A percentile compares a stretch with the other conserved stretches of the same genome.
Evolutionary conservation across 257 asterid species (phyloP).

Genomic region (Solanum pinnatisectum): DNA sequence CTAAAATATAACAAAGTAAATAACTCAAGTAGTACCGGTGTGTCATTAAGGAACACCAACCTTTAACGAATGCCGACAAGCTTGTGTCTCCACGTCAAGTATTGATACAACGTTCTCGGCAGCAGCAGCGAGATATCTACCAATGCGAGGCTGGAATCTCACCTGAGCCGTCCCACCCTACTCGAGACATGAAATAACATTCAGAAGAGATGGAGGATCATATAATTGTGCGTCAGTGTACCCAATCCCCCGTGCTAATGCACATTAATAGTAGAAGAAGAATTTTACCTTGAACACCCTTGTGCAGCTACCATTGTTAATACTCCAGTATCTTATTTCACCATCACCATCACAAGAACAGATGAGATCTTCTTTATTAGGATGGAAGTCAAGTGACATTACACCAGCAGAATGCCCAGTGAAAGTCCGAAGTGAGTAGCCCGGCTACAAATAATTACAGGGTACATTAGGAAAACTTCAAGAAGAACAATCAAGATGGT

Average conservation of each 20-base stretch:
- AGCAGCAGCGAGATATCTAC: constrained; percentile 92
- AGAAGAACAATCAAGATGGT: not conserved
- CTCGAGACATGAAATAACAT: constrained; percentile 8
- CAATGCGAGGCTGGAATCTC: constrained; percentile 89
- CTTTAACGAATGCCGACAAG: constrained; percentile 75
- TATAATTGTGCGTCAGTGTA: not conserved
- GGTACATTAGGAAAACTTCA: not conserved
- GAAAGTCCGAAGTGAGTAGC: constrained; percentile 71
- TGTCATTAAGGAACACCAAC: constrained; percentile 19
- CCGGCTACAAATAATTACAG: constrained; percentile 39
- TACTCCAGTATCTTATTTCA: constrained; percentile 91
- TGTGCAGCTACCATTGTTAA: constrained; percentile 58
- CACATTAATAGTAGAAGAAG: not conserved
- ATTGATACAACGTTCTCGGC: constrained; percentile 84
- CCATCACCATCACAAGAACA: constrained; percentile 96
- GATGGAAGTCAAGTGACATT: constrained; percentile 92
- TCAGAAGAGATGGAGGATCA: not conserved
- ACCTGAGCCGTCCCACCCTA: constrained; percentile 90
- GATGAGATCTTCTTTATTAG: constrained; percentile 86
- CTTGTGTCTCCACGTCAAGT: constrained; percentile 69
- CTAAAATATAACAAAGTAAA: not conserved
- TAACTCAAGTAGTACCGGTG: not conserved
- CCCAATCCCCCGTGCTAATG: not conserved
- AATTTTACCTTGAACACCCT: constrained; percentile 63
- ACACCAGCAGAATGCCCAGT: constrained; percentile 87